Percentiles rank a stretch among this genome's conserved stretches.
Evolutionary conservation across 1,139 yeast genomes (phyloP).

Genomic region (Casaregolazyma suthepensis): DNA sequence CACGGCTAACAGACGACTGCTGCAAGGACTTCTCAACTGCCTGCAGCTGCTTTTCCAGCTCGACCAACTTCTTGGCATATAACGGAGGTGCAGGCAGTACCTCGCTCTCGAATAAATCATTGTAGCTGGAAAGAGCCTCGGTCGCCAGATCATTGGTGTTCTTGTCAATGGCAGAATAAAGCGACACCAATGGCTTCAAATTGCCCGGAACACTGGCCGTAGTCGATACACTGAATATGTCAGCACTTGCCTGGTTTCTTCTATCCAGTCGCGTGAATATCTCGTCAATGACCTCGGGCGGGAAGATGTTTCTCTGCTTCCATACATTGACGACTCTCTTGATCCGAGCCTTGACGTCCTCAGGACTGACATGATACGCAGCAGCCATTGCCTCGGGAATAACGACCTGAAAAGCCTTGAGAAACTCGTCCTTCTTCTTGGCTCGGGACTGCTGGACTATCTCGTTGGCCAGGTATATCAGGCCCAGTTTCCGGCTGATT

Average conservation of each 20-base stretch:
- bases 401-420: constrained; percentile 48
- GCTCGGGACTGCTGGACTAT: constrained; percentile 77
- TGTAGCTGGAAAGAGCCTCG: constrained; percentile 13
- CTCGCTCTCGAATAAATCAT: constrained; percentile 35
- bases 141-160: background rate
- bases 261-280: constrained; percentile 25
- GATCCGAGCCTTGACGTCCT: constrained; percentile 47
- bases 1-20: constrained; percentile 38
- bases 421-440: constrained; percentile 54
- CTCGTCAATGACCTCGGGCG: constrained; percentile 38
- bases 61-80: constrained; percentile 40
- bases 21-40: constrained; percentile 23
- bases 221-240: background rate
- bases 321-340: constrained; percentile 66
- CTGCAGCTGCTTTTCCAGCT: constrained; percentile 14
- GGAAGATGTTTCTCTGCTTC: constrained; percentile 61
- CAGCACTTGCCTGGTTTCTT: background rate
- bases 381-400: constrained; percentile 34
- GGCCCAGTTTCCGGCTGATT: constrained; percentile 46
- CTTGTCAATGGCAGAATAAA: constrained; percentile 7
- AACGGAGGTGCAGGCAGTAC: constrained; percentile 48
- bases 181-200: background rate
- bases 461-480: constrained; percentile 74
- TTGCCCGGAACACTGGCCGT: background rate
- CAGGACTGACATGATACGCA: constrained; percentile 29